Evolutionary conservation across 1,284 basidiomycete species (phyloP).

Genomic region (Trichosporon asahii): DNA sequence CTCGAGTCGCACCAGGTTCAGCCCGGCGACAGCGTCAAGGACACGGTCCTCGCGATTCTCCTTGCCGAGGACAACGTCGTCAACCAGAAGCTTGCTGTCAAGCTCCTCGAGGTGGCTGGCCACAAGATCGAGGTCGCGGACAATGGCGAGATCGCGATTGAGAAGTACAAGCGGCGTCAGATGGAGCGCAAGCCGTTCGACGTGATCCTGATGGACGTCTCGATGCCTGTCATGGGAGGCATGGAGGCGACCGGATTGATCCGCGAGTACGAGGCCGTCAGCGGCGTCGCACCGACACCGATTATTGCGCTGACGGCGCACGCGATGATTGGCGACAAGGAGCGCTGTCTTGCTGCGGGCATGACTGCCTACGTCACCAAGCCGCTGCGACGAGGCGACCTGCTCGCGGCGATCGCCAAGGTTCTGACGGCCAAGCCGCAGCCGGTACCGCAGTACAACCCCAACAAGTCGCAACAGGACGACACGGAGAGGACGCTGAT

Average conservation of each 20-base stretch:
- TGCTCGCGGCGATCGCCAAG: slow-evolving; percentile 49
- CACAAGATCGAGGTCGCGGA: slow-evolving; percentile 96
- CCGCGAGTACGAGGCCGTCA: slow-evolving; percentile 69
- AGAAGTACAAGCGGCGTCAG: slow-evolving; percentile 47
- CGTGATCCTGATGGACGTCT: slow-evolving; percentile 94
- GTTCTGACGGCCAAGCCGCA: slow-evolving; percentile 35
- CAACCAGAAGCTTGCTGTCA: slow-evolving; percentile 88
- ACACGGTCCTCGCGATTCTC: slow-evolving; percentile 87
- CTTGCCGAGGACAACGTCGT: slow-evolving; percentile 97
- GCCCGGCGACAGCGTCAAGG: slow-evolving; percentile 72
- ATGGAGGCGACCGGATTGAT: slow-evolving; percentile 57
- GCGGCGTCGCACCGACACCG: slow-evolving; percentile 70
- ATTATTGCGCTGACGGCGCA: slow-evolving; percentile 84
- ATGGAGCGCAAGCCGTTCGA: slow-evolving; percentile 64
- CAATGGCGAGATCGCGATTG: slow-evolving; percentile 69
- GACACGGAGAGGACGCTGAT: slow-evolving; percentile 21
- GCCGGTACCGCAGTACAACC: slow-evolving; percentile 2
- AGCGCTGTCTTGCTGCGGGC: slow-evolving; percentile 85
- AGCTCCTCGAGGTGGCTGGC: slow-evolving; percentile 94
- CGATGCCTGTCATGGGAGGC: slow-evolving; percentile 80
- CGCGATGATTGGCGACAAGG: slow-evolving; percentile 89
- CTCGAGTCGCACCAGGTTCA: slow-evolving; percentile 88
- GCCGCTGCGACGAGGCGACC: slow-evolving; percentile 43
- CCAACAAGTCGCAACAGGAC: slow-evolving; percentile 12
- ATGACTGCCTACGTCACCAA: slow-evolving; percentile 28